phyloP scores from a whole-genome alignment of 768 basidiomycete species.

The Agaricus blazei region DNA sequence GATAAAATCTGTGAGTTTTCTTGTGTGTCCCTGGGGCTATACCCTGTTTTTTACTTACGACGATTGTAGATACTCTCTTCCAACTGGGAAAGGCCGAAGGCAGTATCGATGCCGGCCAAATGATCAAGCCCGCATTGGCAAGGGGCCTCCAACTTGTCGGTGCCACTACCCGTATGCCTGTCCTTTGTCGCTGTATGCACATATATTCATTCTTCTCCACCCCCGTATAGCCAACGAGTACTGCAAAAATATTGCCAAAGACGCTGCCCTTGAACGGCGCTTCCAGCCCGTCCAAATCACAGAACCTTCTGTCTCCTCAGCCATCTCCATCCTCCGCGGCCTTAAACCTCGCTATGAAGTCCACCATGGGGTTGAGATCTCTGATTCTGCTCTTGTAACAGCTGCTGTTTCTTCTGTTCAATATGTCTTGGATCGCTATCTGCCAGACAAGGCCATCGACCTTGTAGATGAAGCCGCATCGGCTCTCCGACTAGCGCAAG shows the following conservation, averaged over 20 bases:
- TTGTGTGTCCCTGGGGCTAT: not conserved
- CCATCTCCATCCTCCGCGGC: conserved; percentile 83
- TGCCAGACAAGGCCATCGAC: conserved; percentile 91
- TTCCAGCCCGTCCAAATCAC: conserved; percentile 90
- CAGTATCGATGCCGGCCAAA: conserved; percentile 86
- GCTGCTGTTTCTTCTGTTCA: conserved; percentile 82
- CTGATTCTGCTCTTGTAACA: conserved; percentile 84
- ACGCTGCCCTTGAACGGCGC: conserved; percentile 84
- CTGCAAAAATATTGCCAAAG: conserved; percentile 86
- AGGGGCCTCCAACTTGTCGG: conserved; percentile 85
- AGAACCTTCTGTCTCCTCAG: conserved; percentile 81
- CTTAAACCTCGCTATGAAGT: conserved; percentile 83
- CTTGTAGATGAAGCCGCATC: conserved; percentile 93
- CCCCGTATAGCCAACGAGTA: conserved; percentile 68
- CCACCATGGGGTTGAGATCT: conserved; percentile 91
- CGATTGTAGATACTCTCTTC: conserved; percentile 62
- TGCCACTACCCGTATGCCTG: conserved; percentile 74
- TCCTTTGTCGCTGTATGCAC: not conserved
- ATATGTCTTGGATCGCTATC: conserved; percentile 81
- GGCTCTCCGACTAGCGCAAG: conserved; percentile 80
- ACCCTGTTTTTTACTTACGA: not conserved
- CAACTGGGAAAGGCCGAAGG: conserved; percentile 91
- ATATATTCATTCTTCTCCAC: not conserved
- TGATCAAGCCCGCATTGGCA: conserved; percentile 91
- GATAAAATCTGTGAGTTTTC: conserved; percentile 73